A percentile compares a stretch with the other conserved stretches of the same genome.
Conservation (phyloP, 1,139 yeast genomes). For the Zygosaccharomyces sapae region DNA sequence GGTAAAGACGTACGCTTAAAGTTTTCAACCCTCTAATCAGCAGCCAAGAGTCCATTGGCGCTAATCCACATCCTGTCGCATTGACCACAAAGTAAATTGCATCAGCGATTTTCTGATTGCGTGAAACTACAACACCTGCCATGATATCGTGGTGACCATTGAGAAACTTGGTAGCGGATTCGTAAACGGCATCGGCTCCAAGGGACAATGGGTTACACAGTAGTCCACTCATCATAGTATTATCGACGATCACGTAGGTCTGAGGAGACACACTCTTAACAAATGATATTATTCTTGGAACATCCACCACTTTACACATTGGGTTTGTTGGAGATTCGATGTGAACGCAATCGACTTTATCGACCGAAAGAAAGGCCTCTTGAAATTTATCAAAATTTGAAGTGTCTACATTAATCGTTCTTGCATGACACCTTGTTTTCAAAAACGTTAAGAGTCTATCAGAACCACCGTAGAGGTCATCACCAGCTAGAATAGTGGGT, state of each 20-base stretch:
- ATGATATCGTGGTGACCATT: slow-evolving; percentile 94
- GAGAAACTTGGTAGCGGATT: slow-evolving; percentile 85
- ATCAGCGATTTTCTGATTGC: slow-evolving; percentile 60
- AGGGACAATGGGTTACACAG: slow-evolving; percentile 78
- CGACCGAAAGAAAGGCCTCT: slow-evolving; percentile 43
- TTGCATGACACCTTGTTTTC: slow-evolving; percentile 60
- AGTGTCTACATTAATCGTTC: slow-evolving; percentile 76
- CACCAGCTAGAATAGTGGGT: slow-evolving; percentile 67
- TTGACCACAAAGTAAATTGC: slow-evolving; percentile 71
- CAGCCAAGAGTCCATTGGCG: slow-evolving; percentile 91
- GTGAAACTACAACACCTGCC: slow-evolving; percentile 87
- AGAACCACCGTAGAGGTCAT: slow-evolving; percentile 90
- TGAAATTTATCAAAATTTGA: slow-evolving; percentile 49
- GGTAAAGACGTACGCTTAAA: slow-evolving; percentile 74
- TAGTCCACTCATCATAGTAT: slow-evolving; percentile 93
- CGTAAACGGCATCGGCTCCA: slow-evolving; percentile 88
- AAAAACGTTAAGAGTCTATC: slow-evolving; percentile 76
- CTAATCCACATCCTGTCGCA: slow-evolving; percentile 84
- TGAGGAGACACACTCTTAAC: slow-evolving; percentile 69
- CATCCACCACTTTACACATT: slow-evolving; percentile 78
- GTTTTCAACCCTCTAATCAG: slow-evolving; percentile 83
- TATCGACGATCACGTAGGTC: slow-evolving; percentile 78
- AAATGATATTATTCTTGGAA: slow-evolving; percentile 56
- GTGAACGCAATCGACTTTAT: slow-evolving; percentile 49
- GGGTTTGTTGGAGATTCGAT: slow-evolving; percentile 93